Conservation (phyloP, 192 early-diverging fungal genomes). For the Ambispora gerdemannii region DNA sequence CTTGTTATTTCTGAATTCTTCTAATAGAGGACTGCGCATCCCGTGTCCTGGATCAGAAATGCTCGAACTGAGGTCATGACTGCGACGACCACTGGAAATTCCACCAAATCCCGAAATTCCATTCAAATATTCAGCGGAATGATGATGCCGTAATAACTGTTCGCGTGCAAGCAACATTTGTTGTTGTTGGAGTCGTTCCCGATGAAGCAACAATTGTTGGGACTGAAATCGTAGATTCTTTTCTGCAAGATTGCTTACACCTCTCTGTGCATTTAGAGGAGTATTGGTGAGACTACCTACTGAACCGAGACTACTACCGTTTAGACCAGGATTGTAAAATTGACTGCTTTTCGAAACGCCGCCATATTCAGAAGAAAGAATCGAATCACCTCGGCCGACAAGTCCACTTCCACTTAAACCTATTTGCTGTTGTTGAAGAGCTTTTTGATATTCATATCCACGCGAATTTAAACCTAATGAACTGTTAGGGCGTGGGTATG, state of each 20-base stretch:
- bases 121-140: conserved; percentile 37
- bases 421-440: conserved; percentile 42
- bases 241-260: conserved; percentile 34
- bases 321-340: conserved; percentile 33
- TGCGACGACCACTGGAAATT: conserved; percentile 31
- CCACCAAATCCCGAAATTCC: conserved; percentile 29
- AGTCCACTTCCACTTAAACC: conserved; percentile 33
- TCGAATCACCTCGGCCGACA: conserved; percentile 19
- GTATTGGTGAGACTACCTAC: conserved; percentile 39
- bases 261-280: conserved; percentile 23
- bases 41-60: conserved; percentile 54
- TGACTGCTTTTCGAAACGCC: conserved; percentile 27
- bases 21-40: conserved; percentile 80
- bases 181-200: conserved; percentile 47
- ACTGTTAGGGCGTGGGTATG: conserved; percentile 23
- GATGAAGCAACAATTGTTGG: conserved; percentile 48
- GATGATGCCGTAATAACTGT: conserved; percentile 51
- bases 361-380: conserved; percentile 32
- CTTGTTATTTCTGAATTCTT: conserved; percentile 98
- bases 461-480: conserved; percentile 23
- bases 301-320: conserved; percentile 28
- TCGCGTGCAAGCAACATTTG: conserved; percentile 43
- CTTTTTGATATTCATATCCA: conserved; percentile 40
- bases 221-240: conserved; percentile 55
- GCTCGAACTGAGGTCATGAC: conserved; percentile 35